These are phyloP conservation scores for Backusella australiensis DNA, from an alignment of 192 early-diverging fungal genomes.

Conservation along the genomic window DNA sequence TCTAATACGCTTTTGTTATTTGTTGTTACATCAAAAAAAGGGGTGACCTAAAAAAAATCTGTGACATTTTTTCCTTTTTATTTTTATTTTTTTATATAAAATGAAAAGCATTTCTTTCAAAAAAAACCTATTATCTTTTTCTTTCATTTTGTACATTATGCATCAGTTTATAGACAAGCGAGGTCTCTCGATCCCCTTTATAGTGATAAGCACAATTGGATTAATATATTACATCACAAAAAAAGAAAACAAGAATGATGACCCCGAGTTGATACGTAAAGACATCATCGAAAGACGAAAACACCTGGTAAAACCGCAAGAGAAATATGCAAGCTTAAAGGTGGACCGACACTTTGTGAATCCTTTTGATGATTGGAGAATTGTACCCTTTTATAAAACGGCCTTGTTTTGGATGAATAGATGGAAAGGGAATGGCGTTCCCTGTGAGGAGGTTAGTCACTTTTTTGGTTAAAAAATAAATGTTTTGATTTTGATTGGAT, in stretches of 20 bases:
- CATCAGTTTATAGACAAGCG: neutral
- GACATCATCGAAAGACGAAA: constrained; percentile 19
- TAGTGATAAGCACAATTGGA: neutral
- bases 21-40: constrained; percentile 1
- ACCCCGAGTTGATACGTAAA: neutral
- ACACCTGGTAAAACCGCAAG: constrained; percentile 24
- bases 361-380: constrained; percentile 57
- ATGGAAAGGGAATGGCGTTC: constrained; percentile 31
- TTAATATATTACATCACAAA: neutral
- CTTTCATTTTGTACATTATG: constrained; percentile 4
- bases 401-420: constrained; percentile 27
- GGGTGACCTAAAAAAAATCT: neutral
- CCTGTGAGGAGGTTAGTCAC: neutral
- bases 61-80: neutral
- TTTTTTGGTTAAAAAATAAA: neutral
- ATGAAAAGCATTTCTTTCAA: constrained; percentile 2
- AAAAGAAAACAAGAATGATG: neutral
- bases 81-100: neutral
- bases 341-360: constrained; percentile 47
- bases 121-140: neutral
- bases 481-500: neutral
- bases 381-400: constrained; percentile 32
- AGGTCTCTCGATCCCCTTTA: neutral
- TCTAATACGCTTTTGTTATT: neutral
- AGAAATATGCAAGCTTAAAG: constrained; percentile 34